phyloP scores from a whole-genome alignment of 495 filamentous ascomycete species.

The Penicillium coffeae region DNA sequence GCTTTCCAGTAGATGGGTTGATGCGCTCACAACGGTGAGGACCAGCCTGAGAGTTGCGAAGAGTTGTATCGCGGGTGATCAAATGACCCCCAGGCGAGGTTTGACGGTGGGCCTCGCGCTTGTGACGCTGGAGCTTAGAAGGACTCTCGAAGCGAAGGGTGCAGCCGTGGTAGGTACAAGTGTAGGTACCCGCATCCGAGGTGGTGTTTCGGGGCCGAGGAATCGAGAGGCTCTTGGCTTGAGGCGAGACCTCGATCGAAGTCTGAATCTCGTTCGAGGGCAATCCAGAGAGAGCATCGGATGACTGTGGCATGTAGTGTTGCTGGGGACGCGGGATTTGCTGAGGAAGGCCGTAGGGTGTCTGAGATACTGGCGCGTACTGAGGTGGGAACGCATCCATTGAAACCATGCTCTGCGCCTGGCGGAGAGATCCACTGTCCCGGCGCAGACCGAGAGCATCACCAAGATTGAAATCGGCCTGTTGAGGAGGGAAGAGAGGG shows the following conservation, averaged over 20 bases:
- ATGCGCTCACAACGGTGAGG: slow-evolving; percentile 87
- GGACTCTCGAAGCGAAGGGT: slow-evolving; percentile 83
- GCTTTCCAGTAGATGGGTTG: slow-evolving; percentile 94
- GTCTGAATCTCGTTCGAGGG: slow-evolving; percentile 55
- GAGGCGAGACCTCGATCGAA: slow-evolving; percentile 26
- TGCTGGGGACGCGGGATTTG: slow-evolving; percentile 50
- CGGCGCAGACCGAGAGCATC: slow-evolving; percentile 37
- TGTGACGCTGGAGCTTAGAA: slow-evolving; percentile 86
- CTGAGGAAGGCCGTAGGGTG: slow-evolving; percentile 38
- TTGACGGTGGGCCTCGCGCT: slow-evolving; percentile 86
- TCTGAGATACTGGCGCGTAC: slow-evolving; percentile 29
- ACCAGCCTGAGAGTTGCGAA: slow-evolving; percentile 77
- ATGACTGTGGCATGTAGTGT: slow-evolving; percentile 42
- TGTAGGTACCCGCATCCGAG: slow-evolving; percentile 85
- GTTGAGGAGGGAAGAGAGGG: slow-evolving; percentile 58
- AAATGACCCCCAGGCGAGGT: slow-evolving; percentile 43
- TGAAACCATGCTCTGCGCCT: slow-evolving; percentile 34
- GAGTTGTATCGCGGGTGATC: slow-evolving; percentile 45
- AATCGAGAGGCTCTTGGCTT: slow-evolving; percentile 29
- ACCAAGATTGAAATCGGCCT: slow-evolving; percentile 39
- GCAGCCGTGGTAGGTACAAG: slow-evolving; percentile 92
- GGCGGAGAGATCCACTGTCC: slow-evolving; percentile 45
- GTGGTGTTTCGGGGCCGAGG: slow-evolving; percentile 56
- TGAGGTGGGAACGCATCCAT: slow-evolving; percentile 43
- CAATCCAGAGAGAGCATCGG: slow-evolving; percentile 62